A percentile compares a stretch with the other conserved stretches of the same genome.
These are phyloP conservation scores for Gorgonomyces haynaldii DNA, from an alignment of 192 early-diverging fungal species.

Conservation along the genomic window DNA sequence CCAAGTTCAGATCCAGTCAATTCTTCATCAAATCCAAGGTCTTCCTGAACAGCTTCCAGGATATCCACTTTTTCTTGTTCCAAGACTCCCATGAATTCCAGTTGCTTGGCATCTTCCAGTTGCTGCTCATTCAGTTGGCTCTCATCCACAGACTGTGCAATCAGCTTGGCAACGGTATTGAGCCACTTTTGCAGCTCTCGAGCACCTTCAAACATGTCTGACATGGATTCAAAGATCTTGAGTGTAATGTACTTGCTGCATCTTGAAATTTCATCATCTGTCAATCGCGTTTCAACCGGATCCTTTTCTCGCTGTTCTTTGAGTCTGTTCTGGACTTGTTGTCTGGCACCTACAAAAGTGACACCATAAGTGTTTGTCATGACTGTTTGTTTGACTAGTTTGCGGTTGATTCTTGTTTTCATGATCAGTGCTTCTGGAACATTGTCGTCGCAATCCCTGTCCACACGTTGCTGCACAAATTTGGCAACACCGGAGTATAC, in stretches of 20 bases:
- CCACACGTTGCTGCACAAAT: conserved; percentile 53
- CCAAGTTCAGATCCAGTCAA: background rate
- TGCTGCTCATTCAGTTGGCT: conserved; percentile 25
- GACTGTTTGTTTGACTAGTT: conserved; percentile 97
- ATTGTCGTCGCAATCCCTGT: conserved; percentile 54
- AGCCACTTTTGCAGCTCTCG: conserved; percentile 89
- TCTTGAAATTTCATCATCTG: conserved; percentile 48
- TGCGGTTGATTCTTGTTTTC: conserved; percentile 64
- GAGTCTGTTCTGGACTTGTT: conserved; percentile 75
- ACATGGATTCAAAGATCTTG: conserved; percentile 74
- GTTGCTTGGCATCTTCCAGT: conserved; percentile 23
- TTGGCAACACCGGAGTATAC: conserved; percentile 83
- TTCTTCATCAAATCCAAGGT: conserved; percentile 11
- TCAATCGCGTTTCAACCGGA: conserved; percentile 34
- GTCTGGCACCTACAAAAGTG: conserved; percentile 83
- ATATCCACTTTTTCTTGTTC: background rate
- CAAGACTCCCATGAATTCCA: conserved; percentile 23
- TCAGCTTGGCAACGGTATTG: conserved; percentile 69
- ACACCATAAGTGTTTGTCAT: conserved; percentile 99
- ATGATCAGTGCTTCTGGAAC: conserved; percentile 52
- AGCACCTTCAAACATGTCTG: conserved; percentile 82
- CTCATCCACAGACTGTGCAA: conserved; percentile 65
- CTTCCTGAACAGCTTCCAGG: conserved; percentile 6
- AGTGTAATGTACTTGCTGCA: conserved; percentile 65
- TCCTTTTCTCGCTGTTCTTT: conserved; percentile 43